Evolutionary conservation across 2,329 filamentous ascomycete genomes (phyloP).

Genomic region (Tolypocladium tropicale): DNA sequence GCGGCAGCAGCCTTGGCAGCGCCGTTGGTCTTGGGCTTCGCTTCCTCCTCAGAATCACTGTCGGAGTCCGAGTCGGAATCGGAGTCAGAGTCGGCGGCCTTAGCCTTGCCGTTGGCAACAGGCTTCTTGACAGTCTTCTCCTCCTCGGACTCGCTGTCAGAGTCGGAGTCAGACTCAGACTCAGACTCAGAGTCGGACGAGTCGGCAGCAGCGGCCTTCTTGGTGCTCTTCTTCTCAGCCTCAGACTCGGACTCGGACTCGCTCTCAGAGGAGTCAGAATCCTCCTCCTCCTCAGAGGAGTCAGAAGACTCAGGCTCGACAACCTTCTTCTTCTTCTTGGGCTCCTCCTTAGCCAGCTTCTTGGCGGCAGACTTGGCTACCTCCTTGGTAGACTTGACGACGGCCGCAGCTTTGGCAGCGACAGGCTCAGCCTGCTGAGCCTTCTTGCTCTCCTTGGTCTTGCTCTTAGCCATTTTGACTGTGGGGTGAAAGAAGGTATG

Average conservation of each 20-base stretch:
- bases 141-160: slow-evolving; percentile 23
- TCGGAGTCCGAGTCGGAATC: slow-evolving; percentile 27
- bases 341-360: slow-evolving; percentile 33
- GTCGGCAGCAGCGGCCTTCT: slow-evolving; percentile 19
- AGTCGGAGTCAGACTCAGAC: slow-evolving; percentile 18
- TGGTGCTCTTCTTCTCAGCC: slow-evolving; percentile 16
- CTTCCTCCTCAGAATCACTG: slow-evolving; percentile 26
- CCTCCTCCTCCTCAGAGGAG: slow-evolving; percentile 21
- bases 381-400: slow-evolving; percentile 57
- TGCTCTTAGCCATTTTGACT: slow-evolving; percentile 54
- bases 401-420: slow-evolving; percentile 53
- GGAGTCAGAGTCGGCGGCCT: slow-evolving; percentile 20
- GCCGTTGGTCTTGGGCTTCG: slow-evolving; percentile 10
- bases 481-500: slow-evolving; percentile 1
- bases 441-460: slow-evolving; percentile 45
- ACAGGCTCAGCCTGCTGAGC: slow-evolving; percentile 41
- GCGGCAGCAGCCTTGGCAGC: slow-evolving; percentile 20
- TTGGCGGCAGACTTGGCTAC: slow-evolving; percentile 52
- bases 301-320: slow-evolving; percentile 29
- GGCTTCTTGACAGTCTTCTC: slow-evolving; percentile 16
- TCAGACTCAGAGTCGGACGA: slow-evolving; percentile 11
- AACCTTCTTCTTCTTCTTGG: slow-evolving; percentile 40
- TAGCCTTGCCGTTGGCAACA: slow-evolving; percentile 13
- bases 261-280: slow-evolving; percentile 25
- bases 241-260: slow-evolving; percentile 13